Percentiles rank a stretch among this genome's conserved stretches.
Evolutionary conservation across 305 asterid species (phyloP).

Genomic region (Rubia occidens): DNA sequence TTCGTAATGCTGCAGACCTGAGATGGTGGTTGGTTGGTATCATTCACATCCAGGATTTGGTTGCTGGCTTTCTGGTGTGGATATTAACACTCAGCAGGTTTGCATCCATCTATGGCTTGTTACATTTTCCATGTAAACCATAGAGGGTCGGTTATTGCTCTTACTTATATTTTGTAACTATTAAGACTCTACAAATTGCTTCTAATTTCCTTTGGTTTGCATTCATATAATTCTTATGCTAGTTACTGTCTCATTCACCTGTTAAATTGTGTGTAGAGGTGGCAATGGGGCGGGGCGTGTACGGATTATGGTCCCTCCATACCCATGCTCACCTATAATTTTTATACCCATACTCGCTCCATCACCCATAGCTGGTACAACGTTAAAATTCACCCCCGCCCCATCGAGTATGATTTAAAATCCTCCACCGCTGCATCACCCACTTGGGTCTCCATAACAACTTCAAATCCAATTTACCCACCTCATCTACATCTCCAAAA

Average conservation of each 20-base stretch:
- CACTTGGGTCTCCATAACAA: too few relatives aligned
- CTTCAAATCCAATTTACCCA: too few relatives aligned
- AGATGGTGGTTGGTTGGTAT: slow-evolving; percentile 99
- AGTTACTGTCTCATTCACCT: slow-evolving; percentile 12
- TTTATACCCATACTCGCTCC: too few relatives aligned
- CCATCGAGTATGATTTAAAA: too few relatives aligned
- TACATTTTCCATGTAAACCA: not conserved
- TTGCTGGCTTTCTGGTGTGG: slow-evolving; percentile 99
- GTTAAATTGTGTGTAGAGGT: not conserved
- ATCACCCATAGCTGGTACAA: too few relatives aligned
- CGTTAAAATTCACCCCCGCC: too few relatives aligned
- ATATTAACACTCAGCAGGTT: slow-evolving; percentile 97
- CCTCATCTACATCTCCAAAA: too few relatives aligned
- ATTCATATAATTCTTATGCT: not conserved
- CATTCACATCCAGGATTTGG: slow-evolving; percentile 99
- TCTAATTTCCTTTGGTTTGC: not conserved
- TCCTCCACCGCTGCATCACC: too few relatives aligned
- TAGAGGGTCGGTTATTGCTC: not conserved
- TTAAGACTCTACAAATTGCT: not conserved
- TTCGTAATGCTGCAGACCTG: slow-evolving; percentile 52
- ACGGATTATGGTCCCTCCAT: too few relatives aligned
- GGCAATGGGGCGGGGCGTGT: too few relatives aligned
- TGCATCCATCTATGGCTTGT: not conserved
- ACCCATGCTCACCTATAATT: too few relatives aligned
- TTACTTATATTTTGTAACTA: not conserved